Conservation (phyloP, 1,284 basidiomycete genomes). For the Austroboletus niveus region DNA sequence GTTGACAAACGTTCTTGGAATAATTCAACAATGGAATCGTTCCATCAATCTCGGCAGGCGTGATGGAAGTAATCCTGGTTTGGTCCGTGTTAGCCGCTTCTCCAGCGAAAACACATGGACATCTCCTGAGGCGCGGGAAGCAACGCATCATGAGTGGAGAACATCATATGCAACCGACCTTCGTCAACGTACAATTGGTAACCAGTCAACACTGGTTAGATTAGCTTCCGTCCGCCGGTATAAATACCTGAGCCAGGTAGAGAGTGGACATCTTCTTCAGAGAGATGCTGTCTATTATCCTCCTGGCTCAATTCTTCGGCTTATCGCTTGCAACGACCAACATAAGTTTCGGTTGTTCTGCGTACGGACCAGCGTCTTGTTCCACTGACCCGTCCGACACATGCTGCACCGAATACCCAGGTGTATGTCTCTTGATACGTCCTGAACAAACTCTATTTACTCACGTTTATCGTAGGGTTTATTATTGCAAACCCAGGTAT, state of each 20-base stretch:
- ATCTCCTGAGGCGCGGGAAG: not conserved
- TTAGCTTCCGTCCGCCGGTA: not conserved
- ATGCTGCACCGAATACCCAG: conserved; percentile 55
- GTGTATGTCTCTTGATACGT: conserved; percentile 29
- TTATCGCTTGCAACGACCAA: conserved; percentile 11
- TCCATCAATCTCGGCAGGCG: not conserved
- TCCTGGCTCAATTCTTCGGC: conserved; percentile 16
- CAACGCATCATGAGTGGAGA: not conserved
- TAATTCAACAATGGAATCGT: not conserved
- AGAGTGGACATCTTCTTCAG: not conserved
- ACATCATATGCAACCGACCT: not conserved
- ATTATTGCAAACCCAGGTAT: conserved; percentile 62
- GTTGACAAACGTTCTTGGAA: conserved; percentile 1
- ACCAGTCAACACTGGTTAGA: not conserved
- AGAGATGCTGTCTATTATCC: conserved; percentile 16
- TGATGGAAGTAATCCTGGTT: not conserved
- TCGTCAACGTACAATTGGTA: not conserved
- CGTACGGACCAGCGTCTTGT: conserved; percentile 44
- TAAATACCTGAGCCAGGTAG: conserved; percentile 13
- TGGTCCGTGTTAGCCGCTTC: not conserved
- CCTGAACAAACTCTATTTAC: not conserved
- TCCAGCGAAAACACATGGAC: not conserved
- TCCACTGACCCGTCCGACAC: conserved; percentile 39
- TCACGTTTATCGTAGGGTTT: conserved; percentile 45
- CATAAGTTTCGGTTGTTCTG: conserved; percentile 43